Conservation (phyloP, 495 filamentous ascomycete genomes). For the Penicillium robsamsonii region DNA sequence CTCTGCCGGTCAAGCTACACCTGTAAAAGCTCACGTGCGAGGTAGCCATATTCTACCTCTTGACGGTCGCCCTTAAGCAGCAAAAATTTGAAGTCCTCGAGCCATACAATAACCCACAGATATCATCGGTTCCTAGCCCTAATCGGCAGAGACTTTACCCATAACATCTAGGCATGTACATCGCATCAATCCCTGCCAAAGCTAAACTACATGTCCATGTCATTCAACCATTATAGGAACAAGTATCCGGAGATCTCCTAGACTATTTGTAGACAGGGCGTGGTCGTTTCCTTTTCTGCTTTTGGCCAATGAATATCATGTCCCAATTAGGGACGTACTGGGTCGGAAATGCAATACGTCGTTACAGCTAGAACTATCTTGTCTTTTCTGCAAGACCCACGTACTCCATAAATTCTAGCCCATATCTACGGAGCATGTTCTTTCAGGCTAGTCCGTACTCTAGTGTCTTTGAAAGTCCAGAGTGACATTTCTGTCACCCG, state of each 20-base stretch:
- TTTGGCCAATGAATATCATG: not conserved
- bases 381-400: not conserved
- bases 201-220: not conserved
- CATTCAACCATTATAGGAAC: not conserved
- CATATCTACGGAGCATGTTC: not conserved
- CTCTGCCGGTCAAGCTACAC: too few relatives aligned
- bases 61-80: too few relatives aligned
- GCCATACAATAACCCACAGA: not conserved
- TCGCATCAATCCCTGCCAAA: not conserved
- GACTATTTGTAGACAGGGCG: not conserved
- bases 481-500: not conserved
- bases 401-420: not conserved
- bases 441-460: not conserved
- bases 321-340: not conserved
- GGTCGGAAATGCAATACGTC: not conserved
- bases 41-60: too few relatives aligned
- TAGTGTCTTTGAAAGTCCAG: not conserved
- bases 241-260: not conserved
- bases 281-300: not conserved
- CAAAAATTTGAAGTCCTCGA: too few relatives aligned
- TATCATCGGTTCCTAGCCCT: constrained; percentile 1
- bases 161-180: not conserved
- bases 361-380: not conserved
- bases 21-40: too few relatives aligned
- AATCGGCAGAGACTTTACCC: not conserved